These are phyloP conservation scores for Niveomyces coronatus DNA, from an alignment of 2,329 filamentous ascomycete genomes.

Conservation along the genomic window DNA sequence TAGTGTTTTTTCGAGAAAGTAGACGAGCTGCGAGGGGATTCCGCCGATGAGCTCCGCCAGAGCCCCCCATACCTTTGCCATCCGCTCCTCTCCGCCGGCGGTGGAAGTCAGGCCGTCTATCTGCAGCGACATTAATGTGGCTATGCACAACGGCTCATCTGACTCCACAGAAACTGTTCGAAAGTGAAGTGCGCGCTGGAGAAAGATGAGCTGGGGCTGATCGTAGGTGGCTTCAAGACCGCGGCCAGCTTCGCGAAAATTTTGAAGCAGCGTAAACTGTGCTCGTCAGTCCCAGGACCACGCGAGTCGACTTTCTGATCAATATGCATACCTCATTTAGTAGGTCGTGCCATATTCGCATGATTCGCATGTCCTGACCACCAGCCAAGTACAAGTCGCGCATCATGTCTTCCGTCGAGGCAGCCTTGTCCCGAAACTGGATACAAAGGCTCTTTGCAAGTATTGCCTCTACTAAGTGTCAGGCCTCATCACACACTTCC, in stretches of 20 bases:
- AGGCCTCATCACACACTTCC: neutral
- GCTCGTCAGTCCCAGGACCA: neutral
- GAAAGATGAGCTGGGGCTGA: constrained; percentile 8
- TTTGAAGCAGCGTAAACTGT: constrained; percentile 14
- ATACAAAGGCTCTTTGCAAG: constrained; percentile 22
- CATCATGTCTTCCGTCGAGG: constrained; percentile 11
- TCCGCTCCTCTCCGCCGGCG: constrained; percentile 12
- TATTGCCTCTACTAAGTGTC: constrained; percentile 19
- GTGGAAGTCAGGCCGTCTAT: constrained; percentile 11
- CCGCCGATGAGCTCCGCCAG: constrained; percentile 12
- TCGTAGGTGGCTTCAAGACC: neutral
- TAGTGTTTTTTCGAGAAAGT: constrained; percentile 16
- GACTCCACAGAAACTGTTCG: constrained; percentile 20
- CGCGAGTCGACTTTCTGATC: neutral
- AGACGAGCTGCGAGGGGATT: constrained; percentile 15
- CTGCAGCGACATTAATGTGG: constrained; percentile 18
- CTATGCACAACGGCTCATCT: constrained; percentile 22
- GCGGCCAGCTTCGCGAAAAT: neutral
- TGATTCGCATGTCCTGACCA: constrained; percentile 10
- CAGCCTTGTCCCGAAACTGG: constrained; percentile 22
- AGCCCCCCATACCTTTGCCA: constrained; percentile 17
- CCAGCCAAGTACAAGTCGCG: constrained; percentile 10
- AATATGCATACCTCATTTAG: constrained; percentile 11
- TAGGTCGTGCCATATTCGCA: constrained; percentile 15
- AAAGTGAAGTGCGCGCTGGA: constrained; percentile 18